Evolutionary conservation across 1,284 basidiomycete genomes (phyloP).

Genomic region (Malassezia yamatoensis): DNA sequence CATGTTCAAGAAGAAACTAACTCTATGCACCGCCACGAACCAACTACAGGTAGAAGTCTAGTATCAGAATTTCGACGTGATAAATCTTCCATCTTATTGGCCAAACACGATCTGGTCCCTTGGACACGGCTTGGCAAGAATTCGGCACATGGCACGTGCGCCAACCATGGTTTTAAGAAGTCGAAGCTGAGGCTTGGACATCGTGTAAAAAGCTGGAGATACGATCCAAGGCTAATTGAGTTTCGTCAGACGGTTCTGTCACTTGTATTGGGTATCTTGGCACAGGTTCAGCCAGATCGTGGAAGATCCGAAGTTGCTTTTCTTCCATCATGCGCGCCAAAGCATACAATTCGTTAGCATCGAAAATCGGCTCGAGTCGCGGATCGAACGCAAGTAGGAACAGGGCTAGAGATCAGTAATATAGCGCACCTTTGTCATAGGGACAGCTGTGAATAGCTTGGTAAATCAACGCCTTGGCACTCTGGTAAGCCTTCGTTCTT

Average conservation of each 20-base stretch:
- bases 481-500: background rate
- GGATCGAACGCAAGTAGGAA: slow-evolving; percentile 1
- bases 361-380: background rate
- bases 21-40: background rate
- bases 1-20: background rate
- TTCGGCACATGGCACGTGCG: too few species aligned
- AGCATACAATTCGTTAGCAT: background rate
- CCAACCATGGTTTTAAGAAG: too few species aligned
- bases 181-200: background rate
- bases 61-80: background rate
- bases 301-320: slow-evolving; percentile 10
- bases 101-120: too few species aligned
- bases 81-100: background rate
- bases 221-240: background rate
- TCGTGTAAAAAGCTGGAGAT: background rate
- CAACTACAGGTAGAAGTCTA: background rate
- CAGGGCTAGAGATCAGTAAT: background rate
- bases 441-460: slow-evolving; percentile 10
- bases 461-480: slow-evolving; percentile 8
- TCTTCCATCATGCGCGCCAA: slow-evolving; percentile 5
- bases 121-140: too few species aligned
- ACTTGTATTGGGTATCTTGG: background rate
- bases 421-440: slow-evolving; percentile 6
- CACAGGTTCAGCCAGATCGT: background rate
- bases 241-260: too few species aligned